Conservation (phyloP, 768 basidiomycete genomes). For the Strobilomyces dryophilus region DNA sequence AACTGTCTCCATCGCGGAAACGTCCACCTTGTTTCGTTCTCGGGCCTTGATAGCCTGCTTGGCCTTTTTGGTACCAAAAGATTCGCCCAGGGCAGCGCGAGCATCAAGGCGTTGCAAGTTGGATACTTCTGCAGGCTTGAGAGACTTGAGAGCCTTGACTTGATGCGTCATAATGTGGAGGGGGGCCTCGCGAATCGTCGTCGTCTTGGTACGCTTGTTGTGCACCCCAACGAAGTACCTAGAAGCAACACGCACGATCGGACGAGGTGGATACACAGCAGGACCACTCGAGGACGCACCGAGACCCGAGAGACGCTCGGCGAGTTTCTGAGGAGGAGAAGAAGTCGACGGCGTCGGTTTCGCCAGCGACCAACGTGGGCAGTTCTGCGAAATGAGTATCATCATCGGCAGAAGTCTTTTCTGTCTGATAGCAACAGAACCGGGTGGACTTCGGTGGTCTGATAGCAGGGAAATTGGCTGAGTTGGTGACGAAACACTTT, state of each 20-base stretch:
- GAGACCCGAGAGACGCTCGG: slow-evolving; percentile 56
- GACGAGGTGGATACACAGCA: slow-evolving; percentile 1
- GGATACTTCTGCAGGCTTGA: slow-evolving; percentile 47
- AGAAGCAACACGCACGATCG: background rate
- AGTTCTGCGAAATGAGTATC: slow-evolving; percentile 31
- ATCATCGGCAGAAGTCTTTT: slow-evolving; percentile 17
- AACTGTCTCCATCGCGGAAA: slow-evolving; percentile 81
- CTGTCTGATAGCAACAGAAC: slow-evolving; percentile 58
- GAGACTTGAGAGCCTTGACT: slow-evolving; percentile 80
- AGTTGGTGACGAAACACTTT: slow-evolving; percentile 12
- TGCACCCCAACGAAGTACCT: slow-evolving; percentile 86
- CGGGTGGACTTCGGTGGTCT: slow-evolving; percentile 52
- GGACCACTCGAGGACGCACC: slow-evolving; percentile 41
- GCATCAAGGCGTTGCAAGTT: slow-evolving; percentile 53
- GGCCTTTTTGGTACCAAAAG: slow-evolving; percentile 95
- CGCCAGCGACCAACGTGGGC: slow-evolving; percentile 61
- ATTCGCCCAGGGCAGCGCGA: slow-evolving; percentile 78
- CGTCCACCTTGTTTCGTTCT: slow-evolving; percentile 89
- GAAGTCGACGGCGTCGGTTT: slow-evolving; percentile 82
- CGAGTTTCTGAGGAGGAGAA: slow-evolving; percentile 56
- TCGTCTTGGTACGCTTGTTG: slow-evolving; percentile 68
- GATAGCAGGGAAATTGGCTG: slow-evolving; percentile 65
- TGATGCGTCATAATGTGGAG: slow-evolving; percentile 68
- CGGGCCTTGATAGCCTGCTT: slow-evolving; percentile 78
- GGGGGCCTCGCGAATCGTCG: slow-evolving; percentile 64